These are phyloP conservation scores for Saturnispora quitensis DNA, from an alignment of 805 yeast species.

Conservation along the genomic window DNA sequence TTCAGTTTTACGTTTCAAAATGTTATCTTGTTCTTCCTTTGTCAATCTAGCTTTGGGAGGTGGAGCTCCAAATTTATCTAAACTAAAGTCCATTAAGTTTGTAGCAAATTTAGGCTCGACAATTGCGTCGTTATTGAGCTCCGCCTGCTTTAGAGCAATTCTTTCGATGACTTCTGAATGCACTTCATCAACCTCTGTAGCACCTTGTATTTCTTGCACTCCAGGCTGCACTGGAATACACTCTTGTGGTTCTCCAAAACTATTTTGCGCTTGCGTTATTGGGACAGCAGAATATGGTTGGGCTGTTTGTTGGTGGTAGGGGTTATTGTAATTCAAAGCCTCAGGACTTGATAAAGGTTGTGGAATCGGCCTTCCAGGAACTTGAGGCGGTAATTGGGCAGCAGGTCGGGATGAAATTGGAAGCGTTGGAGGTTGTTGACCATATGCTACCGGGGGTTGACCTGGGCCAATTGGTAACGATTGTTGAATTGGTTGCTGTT, in stretches of 20 bases:
- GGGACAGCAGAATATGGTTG: not conserved
- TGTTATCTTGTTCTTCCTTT: constrained; percentile 18
- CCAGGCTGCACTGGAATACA: not conserved
- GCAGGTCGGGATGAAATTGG: not conserved
- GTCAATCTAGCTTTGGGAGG: constrained; percentile 33
- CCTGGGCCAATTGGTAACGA: not conserved
- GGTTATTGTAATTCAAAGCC: not conserved
- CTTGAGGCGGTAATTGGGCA: not conserved
- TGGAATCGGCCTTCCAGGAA: not conserved
- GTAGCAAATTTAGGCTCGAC: constrained; percentile 24
- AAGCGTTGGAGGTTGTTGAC: not conserved
- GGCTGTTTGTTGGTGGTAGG: not conserved
- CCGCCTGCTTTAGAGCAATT: constrained; percentile 11
- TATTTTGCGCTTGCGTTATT: not conserved
- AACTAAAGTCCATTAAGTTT: constrained; percentile 29
- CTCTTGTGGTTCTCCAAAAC: not conserved
- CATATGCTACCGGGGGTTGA: not conserved
- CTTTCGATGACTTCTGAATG: constrained; percentile 2
- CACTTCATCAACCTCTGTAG: not conserved
- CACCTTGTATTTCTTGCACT: not conserved
- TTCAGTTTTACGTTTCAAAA: constrained; percentile 19
- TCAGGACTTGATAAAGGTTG: not conserved
- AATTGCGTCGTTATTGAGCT: constrained; percentile 14
- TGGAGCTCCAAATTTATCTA: constrained; percentile 35
- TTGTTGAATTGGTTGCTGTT: not conserved